These are phyloP conservation scores for Phialophora verrucosa DNA, from an alignment of 2,329 filamentous ascomycete genomes.

Conservation along the genomic window DNA sequence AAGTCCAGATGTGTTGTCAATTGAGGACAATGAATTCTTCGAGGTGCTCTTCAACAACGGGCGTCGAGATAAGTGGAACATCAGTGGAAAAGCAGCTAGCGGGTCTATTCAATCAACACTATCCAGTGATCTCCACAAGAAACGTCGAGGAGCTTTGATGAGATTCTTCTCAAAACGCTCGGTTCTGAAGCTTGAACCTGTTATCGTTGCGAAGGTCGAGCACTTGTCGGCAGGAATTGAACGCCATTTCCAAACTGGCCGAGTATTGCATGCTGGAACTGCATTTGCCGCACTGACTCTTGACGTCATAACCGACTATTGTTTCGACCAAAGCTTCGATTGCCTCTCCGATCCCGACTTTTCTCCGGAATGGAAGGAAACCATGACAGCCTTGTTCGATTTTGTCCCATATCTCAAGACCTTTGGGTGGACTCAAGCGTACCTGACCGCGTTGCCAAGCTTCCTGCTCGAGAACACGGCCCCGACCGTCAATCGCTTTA, in stretches of 20 bases:
- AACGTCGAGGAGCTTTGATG: neutral
- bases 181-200: neutral
- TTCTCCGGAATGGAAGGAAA: slow-evolving; percentile 15
- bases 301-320: slow-evolving; percentile 25
- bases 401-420: slow-evolving; percentile 7
- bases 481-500: too few species aligned
- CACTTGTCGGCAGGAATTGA: neutral
- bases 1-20: slow-evolving; percentile 26
- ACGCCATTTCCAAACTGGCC: too few species aligned
- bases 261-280: too few species aligned
- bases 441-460: neutral
- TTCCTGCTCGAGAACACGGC: neutral
- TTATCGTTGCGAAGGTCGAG: neutral
- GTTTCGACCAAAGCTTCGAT: slow-evolving; percentile 12
- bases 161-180: neutral
- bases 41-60: slow-evolving; percentile 24
- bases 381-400: slow-evolving; percentile 16
- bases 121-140: slow-evolving; percentile 42
- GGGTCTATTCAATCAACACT: slow-evolving; percentile 40
- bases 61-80: slow-evolving; percentile 20
- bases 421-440: slow-evolving; percentile 1
- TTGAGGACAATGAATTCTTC: slow-evolving; percentile 27
- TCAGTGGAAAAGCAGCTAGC: slow-evolving; percentile 1
- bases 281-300: slow-evolving; percentile 22
- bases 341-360: slow-evolving; percentile 14